Base-by-base conservation (phyloP, 257 asterid species). In the Thymus quinquecostatus region DNA sequence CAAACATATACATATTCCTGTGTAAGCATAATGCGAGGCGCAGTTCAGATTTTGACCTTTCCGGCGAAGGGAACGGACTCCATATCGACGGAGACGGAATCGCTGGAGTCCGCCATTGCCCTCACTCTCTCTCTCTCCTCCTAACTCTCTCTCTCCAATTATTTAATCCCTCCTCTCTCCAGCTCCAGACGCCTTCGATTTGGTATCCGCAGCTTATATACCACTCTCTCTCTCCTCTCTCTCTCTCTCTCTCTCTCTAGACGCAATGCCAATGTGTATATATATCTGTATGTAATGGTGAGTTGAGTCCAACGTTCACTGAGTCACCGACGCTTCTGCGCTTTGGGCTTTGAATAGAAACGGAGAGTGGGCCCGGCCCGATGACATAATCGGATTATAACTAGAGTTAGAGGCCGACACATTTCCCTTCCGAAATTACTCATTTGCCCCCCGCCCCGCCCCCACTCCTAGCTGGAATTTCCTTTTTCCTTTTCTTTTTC, bases 21-120 rank as follows among this genome's bases (percentile, higher is more conserved):
- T 47, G 57, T 51, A n/a, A 51, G 63, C 12, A 54, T 13, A 81
- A 83, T 77, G 88, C 63, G 53, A 65, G 5, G 72, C 36, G 64
- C 21, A 76, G 72, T 69, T 69, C 33, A 29, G 82, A 78, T n/a
- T 75, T 71, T 60, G 74, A 95, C 99, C 99, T 95, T 95, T 65
- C 97, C 94, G 84, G 88, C 82, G 68, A 86, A 78, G 68, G 95
- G 78, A 76, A 82, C 60, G 72, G 98, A 80, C 72, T 92, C 98
- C 83, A 94, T 89, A 80, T 88, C 97, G 54, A 91, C 84, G 72
- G 96, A 89, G 79, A 94, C 91, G 76, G 97, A 88, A 79, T 86
- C 95, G 90, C 93, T 83, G 65, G 99, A 92, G 66, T 92, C 98
- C 88, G 87, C 96, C 99, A 95, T 92, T 84, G 67, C 70, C 41